Conservation (phyloP, 345 rosid species). For the Citropsis articulata region DNA sequence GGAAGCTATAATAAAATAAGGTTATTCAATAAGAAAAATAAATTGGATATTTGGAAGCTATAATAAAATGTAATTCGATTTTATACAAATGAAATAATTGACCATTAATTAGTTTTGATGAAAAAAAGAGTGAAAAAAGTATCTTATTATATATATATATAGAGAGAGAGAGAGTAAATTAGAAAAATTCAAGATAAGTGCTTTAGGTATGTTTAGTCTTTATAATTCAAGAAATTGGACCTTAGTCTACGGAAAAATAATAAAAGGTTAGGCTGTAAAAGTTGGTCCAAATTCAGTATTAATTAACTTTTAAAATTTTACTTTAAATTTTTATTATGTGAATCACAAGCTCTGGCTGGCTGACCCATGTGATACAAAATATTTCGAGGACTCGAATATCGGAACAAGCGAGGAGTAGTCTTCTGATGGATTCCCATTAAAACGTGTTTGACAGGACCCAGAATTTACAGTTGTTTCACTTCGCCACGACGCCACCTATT, state of each 20-base stretch:
- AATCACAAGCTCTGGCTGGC: background rate
- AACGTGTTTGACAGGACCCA: too few relatives aligned
- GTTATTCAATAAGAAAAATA: too few relatives aligned
- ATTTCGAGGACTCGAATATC: background rate
- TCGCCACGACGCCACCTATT: too few relatives aligned
- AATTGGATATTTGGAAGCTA: too few relatives aligned
- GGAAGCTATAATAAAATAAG: too few relatives aligned
- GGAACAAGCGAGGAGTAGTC: background rate
- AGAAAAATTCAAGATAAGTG: background rate
- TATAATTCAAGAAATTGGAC: background rate
- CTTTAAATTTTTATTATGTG: too few relatives aligned
- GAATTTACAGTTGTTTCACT: too few relatives aligned
- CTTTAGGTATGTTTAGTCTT: background rate
- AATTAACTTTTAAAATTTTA: background rate
- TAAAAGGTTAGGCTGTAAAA: background rate
- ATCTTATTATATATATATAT: too few relatives aligned
- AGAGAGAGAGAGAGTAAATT: too few relatives aligned
- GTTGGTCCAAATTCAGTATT: slow-evolving; percentile 8
- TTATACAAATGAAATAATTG: too few relatives aligned
- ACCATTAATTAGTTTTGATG: background rate
- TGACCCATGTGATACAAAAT: background rate
- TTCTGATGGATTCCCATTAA: too few relatives aligned
- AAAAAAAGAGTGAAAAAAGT: background rate
- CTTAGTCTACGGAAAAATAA: background rate
- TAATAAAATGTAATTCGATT: too few relatives aligned